Conservation (phyloP, 352 stramenopile species). For the Globisporangium rhizosaccharum region DNA sequence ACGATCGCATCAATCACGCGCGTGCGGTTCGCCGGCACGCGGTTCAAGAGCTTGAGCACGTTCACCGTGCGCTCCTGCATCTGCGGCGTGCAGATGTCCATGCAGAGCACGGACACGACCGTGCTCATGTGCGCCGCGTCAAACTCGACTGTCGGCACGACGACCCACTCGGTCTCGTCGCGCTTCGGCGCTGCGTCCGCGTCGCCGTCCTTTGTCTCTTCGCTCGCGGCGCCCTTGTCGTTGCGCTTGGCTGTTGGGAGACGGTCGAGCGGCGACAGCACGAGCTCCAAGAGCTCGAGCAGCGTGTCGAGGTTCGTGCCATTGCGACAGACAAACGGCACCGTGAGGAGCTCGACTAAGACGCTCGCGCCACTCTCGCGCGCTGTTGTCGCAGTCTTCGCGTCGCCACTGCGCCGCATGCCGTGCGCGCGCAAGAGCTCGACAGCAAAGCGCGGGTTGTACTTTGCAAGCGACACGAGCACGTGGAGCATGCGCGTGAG, state of each 20-base stretch:
- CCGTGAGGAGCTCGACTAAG: conserved; percentile 87
- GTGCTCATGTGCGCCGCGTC: conserved; percentile 42
- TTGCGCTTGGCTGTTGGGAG: conserved; percentile 20
- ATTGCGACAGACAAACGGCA: conserved; percentile 82
- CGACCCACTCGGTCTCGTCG: conserved; percentile 54
- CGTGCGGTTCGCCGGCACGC: conserved; percentile 51
- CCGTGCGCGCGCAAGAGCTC: conserved; percentile 77
- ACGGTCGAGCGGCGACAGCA: conserved; percentile 84
- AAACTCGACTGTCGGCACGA: conserved; percentile 57
- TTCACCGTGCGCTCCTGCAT: conserved; percentile 82
- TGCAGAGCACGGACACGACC: conserved; percentile 66
- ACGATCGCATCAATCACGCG: conserved; percentile 69
- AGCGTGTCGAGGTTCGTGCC: conserved; percentile 91
- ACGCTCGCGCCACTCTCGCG: conserved; percentile 46
- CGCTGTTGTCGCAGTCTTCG: conserved; percentile 1
- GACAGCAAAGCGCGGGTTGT: conserved; percentile 87
- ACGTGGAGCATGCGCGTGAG: conserved; percentile 86
- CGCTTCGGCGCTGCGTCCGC: conserved; percentile 15
- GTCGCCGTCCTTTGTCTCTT: conserved; percentile 13
- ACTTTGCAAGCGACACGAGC: conserved; percentile 86
- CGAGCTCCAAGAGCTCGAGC: conserved; percentile 88
- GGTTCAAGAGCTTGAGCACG: conserved; percentile 75
- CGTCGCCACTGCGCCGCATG: conserved; percentile 29
- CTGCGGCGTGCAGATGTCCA: conserved; percentile 71
- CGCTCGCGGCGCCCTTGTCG: conserved; percentile 14